Evolutionary conservation across 805 yeast species (phyloP).

Genomic region (Yarrowia sp.): DNA sequence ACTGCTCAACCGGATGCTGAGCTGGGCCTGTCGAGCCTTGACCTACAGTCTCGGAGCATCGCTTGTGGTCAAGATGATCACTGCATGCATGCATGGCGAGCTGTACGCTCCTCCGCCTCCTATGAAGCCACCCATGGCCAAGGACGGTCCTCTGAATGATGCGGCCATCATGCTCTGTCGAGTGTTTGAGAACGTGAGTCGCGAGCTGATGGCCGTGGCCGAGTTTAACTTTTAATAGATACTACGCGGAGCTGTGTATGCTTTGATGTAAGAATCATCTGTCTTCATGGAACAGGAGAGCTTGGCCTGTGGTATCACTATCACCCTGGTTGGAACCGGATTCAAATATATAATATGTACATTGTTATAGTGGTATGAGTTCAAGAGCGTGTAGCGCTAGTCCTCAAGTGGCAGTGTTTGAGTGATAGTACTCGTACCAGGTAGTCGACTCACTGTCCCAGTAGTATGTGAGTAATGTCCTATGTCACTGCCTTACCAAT

Average conservation of each 20-base stretch:
- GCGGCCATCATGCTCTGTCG: background rate
- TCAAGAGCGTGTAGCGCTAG: no score
- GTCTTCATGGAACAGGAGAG: no score
- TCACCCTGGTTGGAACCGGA: no score
- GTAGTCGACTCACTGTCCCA: no score
- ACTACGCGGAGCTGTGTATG: no score
- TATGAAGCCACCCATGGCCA: background rate
- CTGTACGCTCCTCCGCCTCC: slow-evolving; percentile 4
- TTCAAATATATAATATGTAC: background rate
- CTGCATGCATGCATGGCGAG: background rate
- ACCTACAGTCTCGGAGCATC: slow-evolving; percentile 1
- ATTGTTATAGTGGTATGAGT: background rate
- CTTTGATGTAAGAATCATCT: no score
- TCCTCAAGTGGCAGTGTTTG: no score
- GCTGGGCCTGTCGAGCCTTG: slow-evolving; percentile 3
- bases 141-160: background rate
- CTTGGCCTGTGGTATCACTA: no score
- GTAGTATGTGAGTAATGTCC: no score
- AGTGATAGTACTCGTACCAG: no score
- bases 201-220: background rate
- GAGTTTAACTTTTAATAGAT: slow-evolving; percentile 3
- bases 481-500: no score
- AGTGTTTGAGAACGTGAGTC: background rate
- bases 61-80: background rate
- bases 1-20: background rate